phyloP scores from a whole-genome alignment of 1,139 yeast species.

The Kluyveromyces marxianus region DNA sequence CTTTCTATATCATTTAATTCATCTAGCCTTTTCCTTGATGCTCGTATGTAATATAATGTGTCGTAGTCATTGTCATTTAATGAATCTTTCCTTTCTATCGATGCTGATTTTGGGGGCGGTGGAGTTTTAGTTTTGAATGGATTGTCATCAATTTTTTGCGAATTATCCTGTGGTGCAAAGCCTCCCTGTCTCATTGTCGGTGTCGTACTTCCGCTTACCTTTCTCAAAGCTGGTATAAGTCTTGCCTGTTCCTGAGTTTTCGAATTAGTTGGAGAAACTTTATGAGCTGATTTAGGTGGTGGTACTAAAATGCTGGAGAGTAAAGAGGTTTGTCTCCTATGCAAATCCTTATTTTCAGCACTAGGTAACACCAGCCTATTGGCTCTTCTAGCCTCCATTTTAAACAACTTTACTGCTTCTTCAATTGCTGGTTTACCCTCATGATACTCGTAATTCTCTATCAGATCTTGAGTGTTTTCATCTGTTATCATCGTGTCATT shows the following conservation, averaged over 20 bases:
- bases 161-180: not conserved
- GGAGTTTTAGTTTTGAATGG: not conserved
- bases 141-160: not conserved
- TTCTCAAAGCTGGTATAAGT: slow-evolving; percentile 9
- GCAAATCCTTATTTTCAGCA: slow-evolving; percentile 11
- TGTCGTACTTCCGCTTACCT: slow-evolving; percentile 7
- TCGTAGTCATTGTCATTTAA: not conserved
- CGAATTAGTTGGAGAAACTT: not conserved
- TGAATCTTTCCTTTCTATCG: not conserved
- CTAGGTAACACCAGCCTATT: slow-evolving; percentile 4
- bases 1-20: slow-evolving; percentile 7
- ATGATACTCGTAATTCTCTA: slow-evolving; percentile 8
- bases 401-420: slow-evolving; percentile 16
- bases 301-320: slow-evolving; percentile 8
- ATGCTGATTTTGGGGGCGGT: not conserved
- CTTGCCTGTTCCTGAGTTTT: not conserved
- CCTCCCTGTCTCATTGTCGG: slow-evolving; percentile 1
- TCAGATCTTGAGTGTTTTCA: not conserved
- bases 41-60: slow-evolving; percentile 5
- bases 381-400: slow-evolving; percentile 11
- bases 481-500: not conserved
- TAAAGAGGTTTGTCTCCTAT: slow-evolving; percentile 12
- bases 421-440: slow-evolving; percentile 18
- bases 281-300: not conserved
- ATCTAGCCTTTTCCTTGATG: slow-evolving; percentile 4